A percentile compares a stretch with the other conserved stretches of the same genome.
Conservation (phyloP, 2,329 filamentous ascomycete genomes). For the Dactylella cylindrospora region DNA sequence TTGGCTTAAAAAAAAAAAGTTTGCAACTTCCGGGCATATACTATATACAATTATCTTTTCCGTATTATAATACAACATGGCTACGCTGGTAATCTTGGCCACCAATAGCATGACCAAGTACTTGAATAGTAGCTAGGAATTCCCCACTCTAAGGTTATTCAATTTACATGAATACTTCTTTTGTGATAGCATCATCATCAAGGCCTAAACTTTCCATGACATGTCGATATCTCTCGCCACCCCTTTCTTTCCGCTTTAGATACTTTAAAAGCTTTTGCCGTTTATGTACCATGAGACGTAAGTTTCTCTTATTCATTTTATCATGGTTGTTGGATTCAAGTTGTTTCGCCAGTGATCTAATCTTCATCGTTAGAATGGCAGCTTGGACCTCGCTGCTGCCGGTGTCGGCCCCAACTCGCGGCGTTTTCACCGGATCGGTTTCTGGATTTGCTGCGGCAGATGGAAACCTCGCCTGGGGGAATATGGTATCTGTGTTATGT, state of each 20-base stretch:
- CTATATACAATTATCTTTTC: too few species aligned
- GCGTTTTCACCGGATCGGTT: slow-evolving; percentile 55
- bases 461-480: slow-evolving; percentile 58
- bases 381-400: slow-evolving; percentile 97
- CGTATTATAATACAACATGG: too few species aligned
- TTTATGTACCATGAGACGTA: slow-evolving; percentile 81
- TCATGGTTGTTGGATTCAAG: slow-evolving; percentile 74
- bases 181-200: slow-evolving; percentile 48
- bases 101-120: too few species aligned
- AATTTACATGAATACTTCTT: slow-evolving; percentile 47
- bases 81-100: too few species aligned
- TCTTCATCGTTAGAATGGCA: slow-evolving; percentile 91
- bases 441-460: slow-evolving; percentile 53
- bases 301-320: slow-evolving; percentile 89
- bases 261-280: slow-evolving; percentile 87
- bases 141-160: too few species aligned
- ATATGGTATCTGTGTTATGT: slow-evolving; percentile 75
- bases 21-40: too few species aligned
- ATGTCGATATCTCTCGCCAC: slow-evolving; percentile 85
- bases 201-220: slow-evolving; percentile 81
- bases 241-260: slow-evolving; percentile 83
- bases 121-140: too few species aligned
- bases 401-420: slow-evolving; percentile 84
- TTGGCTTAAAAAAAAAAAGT: too few species aligned
- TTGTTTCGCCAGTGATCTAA: slow-evolving; percentile 73